Evolutionary conservation across 2,329 filamentous ascomycete species (phyloP).

Genomic region (Arthrinium phaeospermum): DNA sequence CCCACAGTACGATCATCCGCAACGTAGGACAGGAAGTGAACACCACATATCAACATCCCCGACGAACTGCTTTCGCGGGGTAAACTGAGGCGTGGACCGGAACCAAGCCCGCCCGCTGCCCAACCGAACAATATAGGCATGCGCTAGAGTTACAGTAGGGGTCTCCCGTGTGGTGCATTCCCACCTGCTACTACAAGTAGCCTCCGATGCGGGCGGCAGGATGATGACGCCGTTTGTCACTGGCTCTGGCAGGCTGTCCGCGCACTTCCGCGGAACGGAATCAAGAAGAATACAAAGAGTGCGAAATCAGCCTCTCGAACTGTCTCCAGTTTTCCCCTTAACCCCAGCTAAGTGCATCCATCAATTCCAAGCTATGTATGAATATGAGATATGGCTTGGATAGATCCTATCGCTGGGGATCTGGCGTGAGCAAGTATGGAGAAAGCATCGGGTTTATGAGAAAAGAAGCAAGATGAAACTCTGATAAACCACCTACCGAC

Average conservation of each 20-base stretch:
- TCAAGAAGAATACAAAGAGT: neutral
- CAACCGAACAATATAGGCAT: neutral
- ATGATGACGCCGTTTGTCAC: neutral
- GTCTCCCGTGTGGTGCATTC: constrained; percentile 9
- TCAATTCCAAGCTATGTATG: neutral
- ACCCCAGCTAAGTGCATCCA: neutral
- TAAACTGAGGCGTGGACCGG: neutral
- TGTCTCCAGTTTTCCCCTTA: neutral
- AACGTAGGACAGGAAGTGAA: neutral
- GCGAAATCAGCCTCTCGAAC: neutral
- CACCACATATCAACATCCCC: neutral
- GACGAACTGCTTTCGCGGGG: neutral
- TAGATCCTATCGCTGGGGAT: neutral
- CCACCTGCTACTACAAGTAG: constrained; percentile 6
- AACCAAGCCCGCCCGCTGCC: constrained; percentile 4
- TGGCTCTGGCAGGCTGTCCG: neutral
- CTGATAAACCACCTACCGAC: neutral
- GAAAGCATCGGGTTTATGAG: too few species aligned
- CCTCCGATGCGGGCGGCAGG: neutral
- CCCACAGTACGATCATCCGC: neutral
- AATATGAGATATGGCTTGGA: neutral
- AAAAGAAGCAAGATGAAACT: neutral
- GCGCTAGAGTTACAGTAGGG: constrained; percentile 2
- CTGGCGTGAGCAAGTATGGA: neutral
- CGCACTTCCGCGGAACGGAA: neutral